Evolutionary conservation across 169 alveolate species (phyloP), one percentile per base, ranked within the genome.

Genomic region (Plasmodium malariae): DNA sequence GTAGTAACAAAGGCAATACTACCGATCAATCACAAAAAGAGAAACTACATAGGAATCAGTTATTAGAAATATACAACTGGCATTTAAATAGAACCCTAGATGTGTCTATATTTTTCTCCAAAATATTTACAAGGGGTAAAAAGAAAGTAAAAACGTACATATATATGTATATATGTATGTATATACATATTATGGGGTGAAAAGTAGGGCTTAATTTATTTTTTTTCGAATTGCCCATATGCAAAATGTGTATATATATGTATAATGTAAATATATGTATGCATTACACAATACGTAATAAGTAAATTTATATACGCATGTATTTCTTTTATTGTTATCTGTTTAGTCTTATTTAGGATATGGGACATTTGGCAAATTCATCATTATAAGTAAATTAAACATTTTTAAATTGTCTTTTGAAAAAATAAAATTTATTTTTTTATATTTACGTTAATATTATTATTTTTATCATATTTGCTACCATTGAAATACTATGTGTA

Each of bases 331-430:
- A 26, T 59, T 43, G 65, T 80, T 80, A 3, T 37, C 11, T 80
- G 36, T 34, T 57, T 43, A 80, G 90, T 70, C 49, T 57, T 80
- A 80, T 80, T 67, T 80, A 80, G 90, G 74, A 80, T 67, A 34
- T 80, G 90, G 90, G 90, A 80, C 63, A 59, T 80, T 43, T 80
- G 90, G 90, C 90, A 80, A 67, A 32, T 80, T 54, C 65, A 57
- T 26, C 90, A 80, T 71, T 80, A 80, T 83, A 60, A 54, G 90
- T 80, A 80, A 80, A 51, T 37, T 49, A 59, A 1, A 14, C 21
- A n/a, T 40, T 24, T 55, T 57, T 36, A 48, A 34, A 34, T 74
- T 30, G 19, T 40, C 5, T 67, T 14, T 74, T 7, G 14, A n/a
- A 45, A 48, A 17, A 57, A 19, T 0, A 3, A 32, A 30, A 24